phyloP scores from a whole-genome alignment of 2,329 filamentous ascomycete species.

The Pyricularia grisea region DNA sequence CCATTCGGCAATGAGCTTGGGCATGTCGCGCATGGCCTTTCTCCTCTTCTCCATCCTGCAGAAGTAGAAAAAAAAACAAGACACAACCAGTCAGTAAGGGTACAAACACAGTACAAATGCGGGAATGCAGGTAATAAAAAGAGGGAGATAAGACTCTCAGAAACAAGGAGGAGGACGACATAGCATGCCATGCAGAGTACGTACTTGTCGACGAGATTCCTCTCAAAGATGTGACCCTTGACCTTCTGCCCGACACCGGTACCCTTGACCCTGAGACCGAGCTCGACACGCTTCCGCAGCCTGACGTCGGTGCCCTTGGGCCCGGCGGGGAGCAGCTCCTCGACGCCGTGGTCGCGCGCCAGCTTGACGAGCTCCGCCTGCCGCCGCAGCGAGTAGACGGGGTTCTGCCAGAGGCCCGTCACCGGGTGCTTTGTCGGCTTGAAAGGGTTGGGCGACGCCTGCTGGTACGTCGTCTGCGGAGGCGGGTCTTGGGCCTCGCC shows the following conservation, averaged over 20 bases:
- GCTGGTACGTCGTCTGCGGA: slow-evolving; percentile 39
- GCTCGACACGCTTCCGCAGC: slow-evolving; percentile 64
- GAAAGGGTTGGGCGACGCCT: slow-evolving; percentile 68
- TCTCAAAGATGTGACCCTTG: slow-evolving; percentile 92
- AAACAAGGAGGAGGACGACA: slow-evolving; percentile 1
- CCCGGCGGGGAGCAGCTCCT: slow-evolving; percentile 69
- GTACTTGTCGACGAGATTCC: slow-evolving; percentile 67
- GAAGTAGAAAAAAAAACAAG: background rate
- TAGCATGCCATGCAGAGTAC: slow-evolving; percentile 19
- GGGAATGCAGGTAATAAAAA: background rate
- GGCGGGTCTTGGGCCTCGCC: slow-evolving; percentile 19
- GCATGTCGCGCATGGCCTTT: slow-evolving; percentile 92
- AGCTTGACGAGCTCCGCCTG: slow-evolving; percentile 90
- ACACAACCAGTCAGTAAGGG: slow-evolving; percentile 1
- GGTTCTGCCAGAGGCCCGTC: slow-evolving; percentile 77
- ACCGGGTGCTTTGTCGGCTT: slow-evolving; percentile 64
- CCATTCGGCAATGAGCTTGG: slow-evolving; percentile 83
- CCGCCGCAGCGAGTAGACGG: slow-evolving; percentile 71
- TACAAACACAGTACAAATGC: background rate
- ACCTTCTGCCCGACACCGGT: slow-evolving; percentile 88
- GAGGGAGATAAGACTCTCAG: background rate
- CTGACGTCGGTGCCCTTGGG: slow-evolving; percentile 65
- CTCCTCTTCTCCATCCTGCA: slow-evolving; percentile 74
- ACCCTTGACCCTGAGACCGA: slow-evolving; percentile 78
- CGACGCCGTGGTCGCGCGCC: slow-evolving; percentile 67